A percentile compares a stretch with the other conserved stretches of the same genome.
Conservation (phyloP, 768 basidiomycete genomes). For the Russula foetens region DNA sequence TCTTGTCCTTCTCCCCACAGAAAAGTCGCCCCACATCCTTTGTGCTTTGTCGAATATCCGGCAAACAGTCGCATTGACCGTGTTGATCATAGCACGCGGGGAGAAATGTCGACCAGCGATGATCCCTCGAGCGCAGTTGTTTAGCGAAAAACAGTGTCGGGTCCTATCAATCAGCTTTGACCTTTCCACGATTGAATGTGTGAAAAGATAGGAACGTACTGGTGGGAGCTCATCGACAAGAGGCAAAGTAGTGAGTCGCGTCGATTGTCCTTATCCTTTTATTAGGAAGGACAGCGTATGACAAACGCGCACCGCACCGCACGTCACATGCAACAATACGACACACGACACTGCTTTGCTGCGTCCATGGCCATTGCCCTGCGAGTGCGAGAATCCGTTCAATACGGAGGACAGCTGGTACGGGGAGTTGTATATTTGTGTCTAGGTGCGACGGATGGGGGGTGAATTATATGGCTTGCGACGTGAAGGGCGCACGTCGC, state of each 20-base stretch:
- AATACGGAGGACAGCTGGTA: background rate
- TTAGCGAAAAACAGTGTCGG: background rate
- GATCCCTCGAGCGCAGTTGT: background rate
- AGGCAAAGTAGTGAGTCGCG: background rate
- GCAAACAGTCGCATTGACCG: slow-evolving; percentile 5
- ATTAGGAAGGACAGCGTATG: background rate
- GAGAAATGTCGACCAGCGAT: background rate
- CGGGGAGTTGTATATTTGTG: background rate
- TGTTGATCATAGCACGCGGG: background rate
- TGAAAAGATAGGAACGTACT: background rate
- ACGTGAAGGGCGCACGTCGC: background rate
- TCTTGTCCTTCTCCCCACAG: background rate
- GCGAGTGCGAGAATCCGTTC: background rate
- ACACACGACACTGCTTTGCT: background rate
- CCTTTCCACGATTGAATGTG: background rate
- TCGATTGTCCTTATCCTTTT: background rate
- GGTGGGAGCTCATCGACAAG: background rate
- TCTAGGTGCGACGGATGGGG: too few relatives aligned
- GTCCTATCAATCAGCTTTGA: background rate
- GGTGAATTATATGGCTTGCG: too few relatives aligned
- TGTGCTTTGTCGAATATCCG: background rate
- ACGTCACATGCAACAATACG: slow-evolving; percentile 16
- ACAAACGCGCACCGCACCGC: background rate
- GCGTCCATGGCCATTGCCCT: background rate
- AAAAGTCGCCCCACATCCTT: slow-evolving; percentile 2